Conservation (phyloP, 345 rosid genomes). For the Syzygium oleosum region DNA sequence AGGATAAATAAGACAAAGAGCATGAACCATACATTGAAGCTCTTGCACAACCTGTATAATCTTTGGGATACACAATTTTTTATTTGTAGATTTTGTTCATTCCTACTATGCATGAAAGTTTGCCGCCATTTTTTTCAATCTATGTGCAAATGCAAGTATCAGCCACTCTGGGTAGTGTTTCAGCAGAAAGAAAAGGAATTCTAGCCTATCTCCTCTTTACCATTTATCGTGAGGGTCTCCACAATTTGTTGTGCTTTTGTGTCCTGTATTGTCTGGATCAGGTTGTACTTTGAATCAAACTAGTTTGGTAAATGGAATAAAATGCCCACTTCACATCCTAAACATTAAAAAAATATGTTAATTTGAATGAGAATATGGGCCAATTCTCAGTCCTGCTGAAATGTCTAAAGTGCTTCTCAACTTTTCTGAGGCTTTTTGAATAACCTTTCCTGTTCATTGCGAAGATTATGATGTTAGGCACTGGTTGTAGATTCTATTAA, state of each 20-base stretch:
- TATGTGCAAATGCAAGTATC: neutral
- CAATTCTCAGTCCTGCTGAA: neutral
- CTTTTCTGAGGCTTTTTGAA: neutral
- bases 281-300: neutral
- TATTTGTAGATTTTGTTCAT: neutral
- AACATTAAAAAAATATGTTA: neutral
- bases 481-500: neutral
- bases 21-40: neutral
- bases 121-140: neutral
- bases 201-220: neutral
- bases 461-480: neutral
- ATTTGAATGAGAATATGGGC: neutral
- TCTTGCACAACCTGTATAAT: neutral
- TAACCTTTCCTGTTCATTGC: neutral
- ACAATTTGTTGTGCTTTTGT: neutral
- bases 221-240: neutral
- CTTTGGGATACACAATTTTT: neutral
- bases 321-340: neutral
- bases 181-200: neutral
- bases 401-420: neutral
- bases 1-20: neutral
- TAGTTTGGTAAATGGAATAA: neutral
- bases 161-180: neutral
- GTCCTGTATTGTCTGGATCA: neutral
- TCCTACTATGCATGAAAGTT: neutral